Evolutionary conservation across 2,329 filamentous ascomycete genomes (phyloP).

Genomic region (Talaromyces sp.): DNA sequence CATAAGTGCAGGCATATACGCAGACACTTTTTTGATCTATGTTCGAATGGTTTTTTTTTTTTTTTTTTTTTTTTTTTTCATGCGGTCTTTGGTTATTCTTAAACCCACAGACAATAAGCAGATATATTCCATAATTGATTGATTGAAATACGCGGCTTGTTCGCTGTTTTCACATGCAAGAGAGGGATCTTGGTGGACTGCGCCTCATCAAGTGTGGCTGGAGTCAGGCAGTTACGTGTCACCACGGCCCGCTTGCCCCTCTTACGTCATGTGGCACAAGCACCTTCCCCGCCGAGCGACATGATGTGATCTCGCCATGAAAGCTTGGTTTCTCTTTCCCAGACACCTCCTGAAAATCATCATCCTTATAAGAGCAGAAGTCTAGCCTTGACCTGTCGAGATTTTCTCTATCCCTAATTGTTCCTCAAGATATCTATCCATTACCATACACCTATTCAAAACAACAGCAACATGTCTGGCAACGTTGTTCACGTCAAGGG

Average conservation of each 20-base stretch:
- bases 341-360: neutral
- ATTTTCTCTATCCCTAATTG: neutral
- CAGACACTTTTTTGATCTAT: neutral
- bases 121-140: neutral
- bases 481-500: conserved; percentile 82
- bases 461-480: conserved; percentile 45
- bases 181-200: neutral
- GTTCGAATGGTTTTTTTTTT: too few relatives aligned
- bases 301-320: neutral
- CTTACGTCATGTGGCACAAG: conserved; percentile 1
- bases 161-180: neutral
- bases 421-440: neutral
- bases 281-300: neutral
- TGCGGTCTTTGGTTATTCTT: neutral
- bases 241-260: neutral
- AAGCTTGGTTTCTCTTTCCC: neutral
- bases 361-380: neutral
- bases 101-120: neutral
- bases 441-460: neutral
- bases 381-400: neutral
- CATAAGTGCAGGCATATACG: neutral
- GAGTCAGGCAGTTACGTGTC: neutral
- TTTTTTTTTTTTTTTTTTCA: too few relatives aligned
- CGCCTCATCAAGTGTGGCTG: neutral
- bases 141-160: neutral